Evolutionary conservation across 1,139 yeast genomes (phyloP).

Genomic region (Suhomyces maxii): DNA sequence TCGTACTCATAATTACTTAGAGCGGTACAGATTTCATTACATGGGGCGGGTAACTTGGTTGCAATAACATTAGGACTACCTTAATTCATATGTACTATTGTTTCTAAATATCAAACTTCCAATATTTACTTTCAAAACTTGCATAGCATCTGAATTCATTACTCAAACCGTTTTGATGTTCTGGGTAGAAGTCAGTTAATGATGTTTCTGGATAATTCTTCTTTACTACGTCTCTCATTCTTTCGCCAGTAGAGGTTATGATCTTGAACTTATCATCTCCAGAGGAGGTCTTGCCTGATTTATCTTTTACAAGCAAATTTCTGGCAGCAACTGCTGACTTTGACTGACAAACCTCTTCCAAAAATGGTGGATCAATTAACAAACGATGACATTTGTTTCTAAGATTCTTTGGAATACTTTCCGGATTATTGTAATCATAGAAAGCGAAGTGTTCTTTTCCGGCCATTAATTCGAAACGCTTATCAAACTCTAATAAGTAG

Average conservation of each 20-base stretch:
- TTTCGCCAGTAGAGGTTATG: slow-evolving; percentile 82
- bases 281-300: slow-evolving; percentile 29
- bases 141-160: slow-evolving; percentile 90
- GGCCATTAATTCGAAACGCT: slow-evolving; percentile 70
- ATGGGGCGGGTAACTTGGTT: not conserved
- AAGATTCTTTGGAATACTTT: slow-evolving; percentile 57
- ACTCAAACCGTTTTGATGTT: slow-evolving; percentile 80
- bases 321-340: slow-evolving; percentile 73
- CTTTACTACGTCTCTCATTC: slow-evolving; percentile 66
- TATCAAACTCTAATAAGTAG: slow-evolving; percentile 76
- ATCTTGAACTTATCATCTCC: slow-evolving; percentile 53
- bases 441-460: slow-evolving; percentile 64
- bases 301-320: slow-evolving; percentile 50
- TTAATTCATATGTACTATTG: too few species aligned
- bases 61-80: not conserved
- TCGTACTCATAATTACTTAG: slow-evolving; percentile 3
- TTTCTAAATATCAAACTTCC: slow-evolving; percentile 27
- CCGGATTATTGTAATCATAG: slow-evolving; percentile 75
- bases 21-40: not conserved
- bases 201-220: slow-evolving; percentile 63
- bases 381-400: slow-evolving; percentile 67
- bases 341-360: slow-evolving; percentile 77
- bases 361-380: slow-evolving; percentile 87
- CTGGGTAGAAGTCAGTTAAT: slow-evolving; percentile 70
- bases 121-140: slow-evolving; percentile 53